Evolutionary conservation across 208 protist genomes (phyloP), one percentile per base, ranked within the genome.

Genomic region (Leptomonas seymouri): DNA sequence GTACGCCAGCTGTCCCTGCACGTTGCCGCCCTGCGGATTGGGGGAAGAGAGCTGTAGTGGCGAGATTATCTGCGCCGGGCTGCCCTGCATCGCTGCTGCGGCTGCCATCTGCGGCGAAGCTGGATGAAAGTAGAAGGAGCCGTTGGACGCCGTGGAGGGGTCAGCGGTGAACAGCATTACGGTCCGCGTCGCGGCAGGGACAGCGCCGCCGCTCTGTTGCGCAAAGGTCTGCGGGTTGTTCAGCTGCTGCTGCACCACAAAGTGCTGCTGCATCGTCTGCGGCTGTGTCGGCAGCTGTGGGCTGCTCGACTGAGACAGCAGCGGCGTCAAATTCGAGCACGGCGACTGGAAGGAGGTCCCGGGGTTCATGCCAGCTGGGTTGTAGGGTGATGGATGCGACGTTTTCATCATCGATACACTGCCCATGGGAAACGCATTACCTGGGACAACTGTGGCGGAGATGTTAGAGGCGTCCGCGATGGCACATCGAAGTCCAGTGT

Each of bases 371-470:
- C 41, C 7, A 30, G 34, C 45, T 21, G 59, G 55, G 48, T 50
- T 53, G 36, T 62, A 53, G 63, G 48, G 36, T 16, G 61, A 49
- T 11, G 44, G 56, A 41, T 41, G 49, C 71, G 64, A 34, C 27
- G 65, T 34, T 25, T 70, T 76, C 63, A 76, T 34, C 14, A 70
- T 28, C 36, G 71, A 68, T 30, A 66, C 55, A 48, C 34, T 57
- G 36, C 49, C 49, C 20, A 66, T 18, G 15, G 63, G 41, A 23
- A 66, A 44, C 9, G 61, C 12, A 48, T 58, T 61, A 28, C 41
- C 55, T 2, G 44, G 55, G 15, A 66, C 15, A 27, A 53, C 46
- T 1, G 64, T 50, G n/a, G 54, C 41, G 30, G 62, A 48, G 9
- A 63, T 28, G 48, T 49, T 59, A 7, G 63, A 58, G 36, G 36